Evolutionary conservation across 768 basidiomycete species (phyloP).

Genomic region (Steccherinum ochraceum): DNA sequence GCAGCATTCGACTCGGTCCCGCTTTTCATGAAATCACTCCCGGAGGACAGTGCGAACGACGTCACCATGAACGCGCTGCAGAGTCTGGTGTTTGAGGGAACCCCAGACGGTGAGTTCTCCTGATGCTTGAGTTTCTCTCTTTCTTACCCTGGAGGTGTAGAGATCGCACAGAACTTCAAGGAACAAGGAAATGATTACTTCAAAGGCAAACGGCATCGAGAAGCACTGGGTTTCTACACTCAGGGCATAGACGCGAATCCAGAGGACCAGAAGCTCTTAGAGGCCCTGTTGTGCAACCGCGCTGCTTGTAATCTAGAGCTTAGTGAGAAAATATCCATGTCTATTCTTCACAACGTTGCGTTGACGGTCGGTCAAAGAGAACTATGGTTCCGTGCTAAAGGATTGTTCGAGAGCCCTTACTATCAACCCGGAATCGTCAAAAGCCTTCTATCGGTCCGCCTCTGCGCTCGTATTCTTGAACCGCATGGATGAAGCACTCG

Average conservation of each 20-base stretch:
- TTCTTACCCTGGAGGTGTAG: slow-evolving; percentile 34
- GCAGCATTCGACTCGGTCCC: slow-evolving; percentile 61
- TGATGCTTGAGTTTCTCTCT: too few relatives aligned
- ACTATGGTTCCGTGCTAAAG: slow-evolving; percentile 78
- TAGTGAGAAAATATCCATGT: slow-evolving; percentile 37
- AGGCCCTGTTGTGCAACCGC: slow-evolving; percentile 79
- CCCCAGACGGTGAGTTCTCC: slow-evolving; percentile 78
- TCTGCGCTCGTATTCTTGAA: slow-evolving; percentile 70
- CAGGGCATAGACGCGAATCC: slow-evolving; percentile 87
- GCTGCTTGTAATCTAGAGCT: slow-evolving; percentile 92
- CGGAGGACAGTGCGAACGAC: slow-evolving; percentile 59
- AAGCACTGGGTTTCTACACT: slow-evolving; percentile 86
- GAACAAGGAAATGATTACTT: slow-evolving; percentile 95
- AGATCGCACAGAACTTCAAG: slow-evolving; percentile 89
- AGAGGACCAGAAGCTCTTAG: slow-evolving; percentile 46
- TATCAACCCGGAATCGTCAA: slow-evolving; percentile 60
- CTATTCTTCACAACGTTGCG: not conserved
- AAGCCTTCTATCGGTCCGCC: slow-evolving; percentile 85
- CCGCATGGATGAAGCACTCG: slow-evolving; percentile 73
- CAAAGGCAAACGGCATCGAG: slow-evolving; percentile 77
- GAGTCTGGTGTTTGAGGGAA: slow-evolving; percentile 81
- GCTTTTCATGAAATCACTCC: slow-evolving; percentile 89
- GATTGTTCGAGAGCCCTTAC: slow-evolving; percentile 75
- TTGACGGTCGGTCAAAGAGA: slow-evolving; percentile 48
- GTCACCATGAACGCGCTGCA: slow-evolving; percentile 75